These are phyloP conservation scores for Schoenoplectus tabernaemontani DNA, from an alignment of 202 grass and related monocot species.

Conservation along the genomic window DNA sequence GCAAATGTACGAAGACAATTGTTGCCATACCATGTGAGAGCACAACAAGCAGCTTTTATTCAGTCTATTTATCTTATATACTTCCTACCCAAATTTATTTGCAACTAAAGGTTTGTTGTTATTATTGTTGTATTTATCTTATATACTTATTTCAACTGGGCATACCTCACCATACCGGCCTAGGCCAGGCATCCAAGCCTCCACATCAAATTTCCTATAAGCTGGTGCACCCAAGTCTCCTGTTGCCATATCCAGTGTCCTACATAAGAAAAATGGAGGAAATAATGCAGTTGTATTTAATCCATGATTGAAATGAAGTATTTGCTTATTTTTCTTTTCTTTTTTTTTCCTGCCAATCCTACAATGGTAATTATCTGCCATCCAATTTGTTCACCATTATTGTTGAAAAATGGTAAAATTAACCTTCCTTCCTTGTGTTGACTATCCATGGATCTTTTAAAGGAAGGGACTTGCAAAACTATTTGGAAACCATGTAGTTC, in stretches of 20 bases:
- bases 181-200: constrained; percentile 96
- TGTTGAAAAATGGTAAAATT: not conserved
- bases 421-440: not conserved
- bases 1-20: not conserved
- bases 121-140: not conserved
- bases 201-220: constrained; percentile 84
- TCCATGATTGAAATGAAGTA: not conserved
- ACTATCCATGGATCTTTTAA: not conserved
- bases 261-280: constrained; percentile 12
- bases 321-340: not conserved
- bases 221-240: constrained; percentile 77
- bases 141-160: not conserved
- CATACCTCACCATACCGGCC: constrained; percentile 81
- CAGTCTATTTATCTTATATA: no score
- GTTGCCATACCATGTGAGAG: not conserved
- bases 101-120: no score
- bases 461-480: not conserved
- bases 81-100: no score
- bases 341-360: not conserved
- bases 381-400: not conserved
- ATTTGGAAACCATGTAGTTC: not conserved
- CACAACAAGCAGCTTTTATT: not conserved
- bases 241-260: constrained; percentile 90
- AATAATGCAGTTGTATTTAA: not conserved
- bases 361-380: not conserved